A percentile compares a stretch with the other conserved stretches of the same genome.
Evolutionary conservation across 176 grass and related monocot genomes (phyloP).

Genomic region (Echinochloa phyllopogon): DNA sequence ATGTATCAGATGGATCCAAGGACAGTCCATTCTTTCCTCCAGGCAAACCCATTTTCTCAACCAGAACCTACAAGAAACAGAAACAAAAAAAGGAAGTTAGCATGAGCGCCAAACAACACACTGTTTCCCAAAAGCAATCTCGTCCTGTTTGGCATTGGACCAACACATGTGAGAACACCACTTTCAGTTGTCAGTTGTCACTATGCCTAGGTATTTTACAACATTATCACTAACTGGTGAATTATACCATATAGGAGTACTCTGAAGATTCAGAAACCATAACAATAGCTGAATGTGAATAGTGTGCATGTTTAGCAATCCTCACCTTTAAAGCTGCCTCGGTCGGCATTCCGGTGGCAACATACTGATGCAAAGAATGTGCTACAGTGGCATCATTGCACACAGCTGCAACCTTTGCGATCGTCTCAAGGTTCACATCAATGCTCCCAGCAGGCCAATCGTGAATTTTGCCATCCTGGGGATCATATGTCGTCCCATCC

Average conservation of each 20-base stretch:
- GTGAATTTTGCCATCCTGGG: conserved; percentile 73
- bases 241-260: neutral
- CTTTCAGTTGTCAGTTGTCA: neutral
- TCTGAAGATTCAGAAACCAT: neutral
- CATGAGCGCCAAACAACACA: neutral
- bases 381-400: conserved; percentile 85
- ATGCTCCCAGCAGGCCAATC: conserved; percentile 61
- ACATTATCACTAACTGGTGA: neutral
- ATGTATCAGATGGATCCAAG: conserved; percentile 54
- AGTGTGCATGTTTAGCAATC: conserved; percentile 4
- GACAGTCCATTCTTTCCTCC: conserved; percentile 54
- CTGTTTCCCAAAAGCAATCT: conserved; percentile 10
- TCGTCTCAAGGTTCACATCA: conserved; percentile 79
- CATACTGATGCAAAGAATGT: conserved; percentile 66
- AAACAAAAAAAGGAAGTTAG: conserved; percentile 32
- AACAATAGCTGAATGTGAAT: neutral
- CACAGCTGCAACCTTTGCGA: conserved; percentile 84
- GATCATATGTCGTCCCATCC: conserved; percentile 88
- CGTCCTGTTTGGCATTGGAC: conserved; percentile 6
- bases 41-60: conserved; percentile 95
- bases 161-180: conserved; percentile 17
- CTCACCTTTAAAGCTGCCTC: conserved; percentile 94
- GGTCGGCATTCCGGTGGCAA: conserved; percentile 84
- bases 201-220: conserved; percentile 2
- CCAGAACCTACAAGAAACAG: conserved; percentile 68